Base-by-base conservation (phyloP, 345 rosid species). In the Camelina hispida region DNA sequence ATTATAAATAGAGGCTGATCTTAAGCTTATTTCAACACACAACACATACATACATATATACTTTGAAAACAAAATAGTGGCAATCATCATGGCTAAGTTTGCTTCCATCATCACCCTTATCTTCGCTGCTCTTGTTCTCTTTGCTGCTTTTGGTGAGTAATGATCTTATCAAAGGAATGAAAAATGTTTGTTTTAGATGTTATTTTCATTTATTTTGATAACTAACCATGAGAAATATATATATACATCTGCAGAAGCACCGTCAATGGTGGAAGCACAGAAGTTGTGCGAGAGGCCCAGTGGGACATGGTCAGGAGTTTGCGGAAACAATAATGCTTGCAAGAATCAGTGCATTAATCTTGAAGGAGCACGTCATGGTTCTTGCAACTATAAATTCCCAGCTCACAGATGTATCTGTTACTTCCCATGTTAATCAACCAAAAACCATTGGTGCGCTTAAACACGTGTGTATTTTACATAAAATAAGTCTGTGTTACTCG, bases 261-360 rank as follows among this genome's bases (percentile, higher is more conserved):
- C 68, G 2, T 2, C 68, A 42, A 44, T 64, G 20, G 68, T 64
- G 54, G 23, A 64, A 4, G 54, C 55, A 9, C 23, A 57, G 54
- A 64, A 5, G 40, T 64, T 23, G 12, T 61, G 66, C 48, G 16
- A 40, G 66, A 38, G 0, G 12, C 4, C 2, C 6, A 61, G 66
- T 61, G 30, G 17, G 7, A 38, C 66, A 20, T 61, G 50, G 48
- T 18, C 17, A 7, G 50, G 50, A 20, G 18, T 61, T 4, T 61
- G 66, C 13, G 12, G 48, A 40, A 38, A 40, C 32, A 38, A 9
- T 22, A 40, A 13, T 20, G 50, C 66, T 0, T 61, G 66, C 32
- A 40, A 61, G 50, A 61, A 61, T 6, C 66, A 61, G 66, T 62
- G 66, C 51, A 79, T 91, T 65, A 76, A 44, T 65, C 82, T 89